Base-by-base conservation (phyloP, 805 yeast species). In the Nakazawaea ambrosiae region DNA sequence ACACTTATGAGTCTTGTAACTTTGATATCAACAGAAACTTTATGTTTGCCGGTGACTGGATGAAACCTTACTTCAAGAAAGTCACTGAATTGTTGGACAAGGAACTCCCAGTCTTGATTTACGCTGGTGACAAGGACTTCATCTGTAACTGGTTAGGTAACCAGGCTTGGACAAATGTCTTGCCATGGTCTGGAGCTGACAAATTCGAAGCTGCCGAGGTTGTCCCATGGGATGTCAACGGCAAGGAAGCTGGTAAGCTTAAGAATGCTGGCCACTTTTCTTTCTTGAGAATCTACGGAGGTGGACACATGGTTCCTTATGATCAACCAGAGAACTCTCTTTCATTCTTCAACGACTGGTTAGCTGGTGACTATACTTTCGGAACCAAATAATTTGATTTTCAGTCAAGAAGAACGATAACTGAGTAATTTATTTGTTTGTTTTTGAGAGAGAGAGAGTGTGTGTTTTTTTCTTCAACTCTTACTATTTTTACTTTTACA, bases 121-220 rank as follows among this genome's bases (percentile, higher is more conserved):
- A 87, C 50, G 96, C 96, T n/a, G 96, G 96, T 53, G 95, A 87
- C 58, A 84, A 87, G 60, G 96, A 87, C 59, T 87, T 73, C 59
- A 86, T 87, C 53, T 87, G 96, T 63, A 87, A 87, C 65, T 87
- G 96, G 92, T 68, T 87, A 46, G 96, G 96, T 47, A 84, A 86
- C 62, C 75, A 74, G 48, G 92, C 84, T 11, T 86, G 95, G 92
- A 63, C 88, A 12, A 70, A 81, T 53, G 67, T 59, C 45, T 64
- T 85, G 45, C 73, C 68, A 44, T 85, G 92, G 90, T 58, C 70
- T 26, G 73, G 78, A 28, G 61, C 66, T 23, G 66, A 62, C 4
- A 57, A 66, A 32, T 83, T 72, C 53, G 58, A 46, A n/a, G 27
- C 36, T 18, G 57, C 64, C 12, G 45, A 54, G 36, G 45, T 46